Percentiles rank a stretch among this genome's conserved stretches.
phyloP scores from a whole-genome alignment of 1,284 basidiomycete species.

The Cerioporus squamosus region DNA sequence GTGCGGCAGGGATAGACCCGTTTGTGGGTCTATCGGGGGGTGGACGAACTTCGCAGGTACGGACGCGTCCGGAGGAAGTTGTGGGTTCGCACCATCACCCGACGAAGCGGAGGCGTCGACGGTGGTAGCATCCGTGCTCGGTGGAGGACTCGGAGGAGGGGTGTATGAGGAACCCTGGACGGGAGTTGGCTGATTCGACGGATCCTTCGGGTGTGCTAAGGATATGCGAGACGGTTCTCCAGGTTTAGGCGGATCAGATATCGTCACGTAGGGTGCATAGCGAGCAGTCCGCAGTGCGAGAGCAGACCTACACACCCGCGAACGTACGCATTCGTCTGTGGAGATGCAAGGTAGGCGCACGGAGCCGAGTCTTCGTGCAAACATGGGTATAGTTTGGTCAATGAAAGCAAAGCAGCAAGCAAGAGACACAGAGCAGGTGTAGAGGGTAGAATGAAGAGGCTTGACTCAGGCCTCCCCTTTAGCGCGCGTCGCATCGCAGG shows the following conservation, averaged over 20 bases:
- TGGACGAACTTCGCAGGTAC: conserved; percentile 22
- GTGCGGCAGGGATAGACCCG: conserved; percentile 27
- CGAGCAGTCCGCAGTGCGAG: conserved; percentile 10
- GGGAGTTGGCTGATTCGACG: conserved; percentile 21
- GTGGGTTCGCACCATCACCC: neutral
- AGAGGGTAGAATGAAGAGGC: neutral
- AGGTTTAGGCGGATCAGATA: conserved; percentile 28
- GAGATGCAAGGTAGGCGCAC: conserved; percentile 7
- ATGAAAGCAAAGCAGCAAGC: neutral
- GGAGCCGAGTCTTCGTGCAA: conserved; percentile 18
- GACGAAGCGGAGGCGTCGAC: neutral
- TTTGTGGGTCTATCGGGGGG: conserved; percentile 22
- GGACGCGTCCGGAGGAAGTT: conserved; percentile 10
- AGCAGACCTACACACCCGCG: conserved; percentile 8
- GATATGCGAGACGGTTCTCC: conserved; percentile 26
- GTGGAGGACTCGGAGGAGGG: conserved; percentile 4
- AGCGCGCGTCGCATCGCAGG: conserved; percentile 1
- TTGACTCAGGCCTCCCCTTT: neutral
- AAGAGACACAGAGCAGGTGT: neutral
- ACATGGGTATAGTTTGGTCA: conserved; percentile 14
- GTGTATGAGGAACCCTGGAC: conserved; percentile 7
- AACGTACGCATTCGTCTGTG: conserved; percentile 7
- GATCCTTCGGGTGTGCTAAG: conserved; percentile 38
- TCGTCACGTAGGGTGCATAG: conserved; percentile 17
- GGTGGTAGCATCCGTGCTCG: conserved; percentile 17